phyloP scores from a whole-genome alignment of 2,329 filamentous ascomycete species.

The Aspergillus alliaceus region DNA sequence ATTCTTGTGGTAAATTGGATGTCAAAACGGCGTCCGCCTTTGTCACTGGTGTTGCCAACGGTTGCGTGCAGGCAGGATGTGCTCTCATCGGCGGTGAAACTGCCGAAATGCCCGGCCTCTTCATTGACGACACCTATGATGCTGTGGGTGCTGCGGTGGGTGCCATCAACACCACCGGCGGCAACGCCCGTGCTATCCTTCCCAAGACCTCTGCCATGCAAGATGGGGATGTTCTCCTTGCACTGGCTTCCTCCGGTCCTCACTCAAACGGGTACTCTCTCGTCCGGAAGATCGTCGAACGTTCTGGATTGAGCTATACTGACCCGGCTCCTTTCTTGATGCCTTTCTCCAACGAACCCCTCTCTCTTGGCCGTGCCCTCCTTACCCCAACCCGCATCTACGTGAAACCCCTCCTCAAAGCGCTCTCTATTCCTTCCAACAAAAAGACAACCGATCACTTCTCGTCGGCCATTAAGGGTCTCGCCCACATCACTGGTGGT shows the following conservation, averaged over 20 bases:
- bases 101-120: constrained; percentile 97
- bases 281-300: constrained; percentile 83
- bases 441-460: constrained; percentile 39
- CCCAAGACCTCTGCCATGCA: constrained; percentile 75
- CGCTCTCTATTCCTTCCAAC: constrained; percentile 47
- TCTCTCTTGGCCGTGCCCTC: constrained; percentile 68
- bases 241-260: constrained; percentile 78
- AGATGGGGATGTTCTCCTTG: constrained; percentile 80
- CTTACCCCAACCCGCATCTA: constrained; percentile 93
- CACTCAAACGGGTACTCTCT: constrained; percentile 98
- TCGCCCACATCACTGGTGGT: constrained; percentile 95
- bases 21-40: constrained; percentile 78
- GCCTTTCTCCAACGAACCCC: constrained; percentile 62
- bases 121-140: constrained; percentile 85
- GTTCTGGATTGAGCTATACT: constrained; percentile 68
- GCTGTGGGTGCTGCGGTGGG: constrained; percentile 88
- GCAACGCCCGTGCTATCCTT: constrained; percentile 63
- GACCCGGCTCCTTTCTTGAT: constrained; percentile 75
- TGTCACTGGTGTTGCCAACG: constrained; percentile 83
- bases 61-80: constrained; percentile 81
- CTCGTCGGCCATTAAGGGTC: constrained; percentile 72
- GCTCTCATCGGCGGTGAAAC: constrained; percentile 96
- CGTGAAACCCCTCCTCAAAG: constrained; percentile 74
- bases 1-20: constrained; percentile 86
- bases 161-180: constrained; percentile 61